phyloP scores from a whole-genome alignment of 805 yeast genomes.

The Danielozyma ontarioensis region DNA sequence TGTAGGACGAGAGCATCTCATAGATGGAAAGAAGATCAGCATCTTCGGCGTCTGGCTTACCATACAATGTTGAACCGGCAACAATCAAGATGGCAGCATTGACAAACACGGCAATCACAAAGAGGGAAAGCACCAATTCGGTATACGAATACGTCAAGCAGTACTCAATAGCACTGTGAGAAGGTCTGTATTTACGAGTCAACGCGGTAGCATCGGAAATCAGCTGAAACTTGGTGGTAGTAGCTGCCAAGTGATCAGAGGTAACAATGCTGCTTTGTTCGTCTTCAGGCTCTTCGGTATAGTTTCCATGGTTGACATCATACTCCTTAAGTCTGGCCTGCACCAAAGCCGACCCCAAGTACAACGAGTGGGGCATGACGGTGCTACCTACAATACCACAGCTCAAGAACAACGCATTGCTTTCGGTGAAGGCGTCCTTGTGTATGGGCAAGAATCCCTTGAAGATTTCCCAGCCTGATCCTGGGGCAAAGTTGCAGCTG shows the following conservation, averaged over 20 bases:
- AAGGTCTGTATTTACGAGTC: slow-evolving; percentile 32
- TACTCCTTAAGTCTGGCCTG: slow-evolving; percentile 40
- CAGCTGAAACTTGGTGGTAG: slow-evolving; percentile 13
- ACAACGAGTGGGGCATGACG: slow-evolving; percentile 44
- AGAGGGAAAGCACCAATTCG: slow-evolving; percentile 36
- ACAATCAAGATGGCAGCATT: slow-evolving; percentile 43
- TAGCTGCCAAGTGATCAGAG: slow-evolving; percentile 10
- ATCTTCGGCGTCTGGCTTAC: slow-evolving; percentile 41
- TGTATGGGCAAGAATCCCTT: slow-evolving; percentile 64
- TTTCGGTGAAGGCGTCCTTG: slow-evolving; percentile 25
- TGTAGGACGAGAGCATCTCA: slow-evolving; percentile 38
- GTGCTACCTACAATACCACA: slow-evolving; percentile 45
- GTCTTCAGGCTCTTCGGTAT: slow-evolving; percentile 4
- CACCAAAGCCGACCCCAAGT: slow-evolving; percentile 40
- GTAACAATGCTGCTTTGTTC: slow-evolving; percentile 1
- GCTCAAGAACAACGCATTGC: slow-evolving; percentile 38
- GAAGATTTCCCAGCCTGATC: slow-evolving; percentile 46
- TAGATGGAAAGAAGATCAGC: slow-evolving; percentile 42
- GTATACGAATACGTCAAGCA: slow-evolving; percentile 36
- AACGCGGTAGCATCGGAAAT: slow-evolving; percentile 27
- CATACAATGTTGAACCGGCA: slow-evolving; percentile 37
- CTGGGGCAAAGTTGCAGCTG: slow-evolving; percentile 47
- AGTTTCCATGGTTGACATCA: slow-evolving; percentile 29
- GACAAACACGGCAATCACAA: slow-evolving; percentile 40
- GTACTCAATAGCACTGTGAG: slow-evolving; percentile 36